Evolutionary conservation across 2,329 filamentous ascomycete genomes (phyloP).

Genomic region (Aaosphaeria arxii): DNA sequence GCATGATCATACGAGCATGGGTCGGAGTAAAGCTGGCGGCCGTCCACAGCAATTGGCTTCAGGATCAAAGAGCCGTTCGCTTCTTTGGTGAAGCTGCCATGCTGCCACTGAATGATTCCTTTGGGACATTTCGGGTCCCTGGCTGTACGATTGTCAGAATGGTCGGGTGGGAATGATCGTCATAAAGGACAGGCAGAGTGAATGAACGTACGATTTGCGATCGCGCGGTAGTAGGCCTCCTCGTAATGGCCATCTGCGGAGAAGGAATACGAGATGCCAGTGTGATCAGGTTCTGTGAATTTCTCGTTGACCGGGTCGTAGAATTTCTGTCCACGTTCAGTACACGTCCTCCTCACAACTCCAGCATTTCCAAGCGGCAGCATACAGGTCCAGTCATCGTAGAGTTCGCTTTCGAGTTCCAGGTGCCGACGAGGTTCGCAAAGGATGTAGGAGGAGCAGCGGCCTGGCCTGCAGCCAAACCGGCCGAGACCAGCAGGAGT

Average conservation of each 20-base stretch:
- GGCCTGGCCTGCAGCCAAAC: slow-evolving; percentile 39
- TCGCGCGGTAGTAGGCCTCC: slow-evolving; percentile 66
- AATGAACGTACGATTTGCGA: slow-evolving; percentile 61
- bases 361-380: neutral
- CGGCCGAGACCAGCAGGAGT: slow-evolving; percentile 28
- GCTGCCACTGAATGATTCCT: slow-evolving; percentile 71
- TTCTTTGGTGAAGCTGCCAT: slow-evolving; percentile 59
- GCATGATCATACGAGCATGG: slow-evolving; percentile 58
- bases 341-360: neutral
- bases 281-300: slow-evolving; percentile 62
- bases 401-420: slow-evolving; percentile 67
- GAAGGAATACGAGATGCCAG: slow-evolving; percentile 74
- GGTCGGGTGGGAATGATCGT: neutral
- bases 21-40: slow-evolving; percentile 63
- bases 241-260: slow-evolving; percentile 66
- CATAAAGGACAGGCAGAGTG: neutral
- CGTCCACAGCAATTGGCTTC: slow-evolving; percentile 62
- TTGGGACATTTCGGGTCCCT: slow-evolving; percentile 59
- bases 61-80: slow-evolving; percentile 59
- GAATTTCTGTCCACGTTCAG: slow-evolving; percentile 53
- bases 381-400: slow-evolving; percentile 67
- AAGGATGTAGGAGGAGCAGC: slow-evolving; percentile 20
- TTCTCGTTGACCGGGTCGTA: slow-evolving; percentile 65
- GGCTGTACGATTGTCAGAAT: slow-evolving; percentile 41
- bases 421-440: slow-evolving; percentile 63